Evolutionary conservation across 129 eudicot genomes (phyloP).

Genomic region (Helichrysum umbraculigerum): DNA sequence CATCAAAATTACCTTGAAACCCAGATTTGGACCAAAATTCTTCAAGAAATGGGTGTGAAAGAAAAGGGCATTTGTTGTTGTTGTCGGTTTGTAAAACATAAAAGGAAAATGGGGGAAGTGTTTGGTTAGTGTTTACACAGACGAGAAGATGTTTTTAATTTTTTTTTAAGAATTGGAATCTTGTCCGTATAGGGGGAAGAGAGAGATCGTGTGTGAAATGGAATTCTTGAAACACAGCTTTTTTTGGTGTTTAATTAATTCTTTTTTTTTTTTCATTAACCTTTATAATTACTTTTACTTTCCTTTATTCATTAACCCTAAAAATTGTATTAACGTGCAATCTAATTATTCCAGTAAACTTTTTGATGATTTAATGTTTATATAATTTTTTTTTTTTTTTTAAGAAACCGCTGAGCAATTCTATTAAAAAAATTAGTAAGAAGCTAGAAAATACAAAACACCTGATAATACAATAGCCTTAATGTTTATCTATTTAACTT

Average conservation of each 20-base stretch:
- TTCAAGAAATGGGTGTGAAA: conserved; percentile 1
- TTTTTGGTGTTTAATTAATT: neutral
- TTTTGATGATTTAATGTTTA: too few species aligned
- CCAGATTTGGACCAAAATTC: conserved; percentile 4
- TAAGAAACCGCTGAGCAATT: too few species aligned
- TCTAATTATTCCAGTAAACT: too few species aligned
- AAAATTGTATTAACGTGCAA: too few species aligned
- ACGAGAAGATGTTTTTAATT: conserved; percentile 12
- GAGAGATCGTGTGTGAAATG: conserved; percentile 35
- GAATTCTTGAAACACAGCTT: neutral
- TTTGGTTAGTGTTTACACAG: conserved; percentile 30
- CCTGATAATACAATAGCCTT: too few species aligned
- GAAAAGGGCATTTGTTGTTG: conserved; percentile 4
- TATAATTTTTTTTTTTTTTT: too few species aligned
- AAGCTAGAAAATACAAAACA: too few species aligned
- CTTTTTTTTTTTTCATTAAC: too few species aligned
- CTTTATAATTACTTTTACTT: too few species aligned
- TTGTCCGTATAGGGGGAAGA: neutral
- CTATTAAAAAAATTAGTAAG: too few species aligned
- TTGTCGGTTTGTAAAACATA: conserved; percentile 4
- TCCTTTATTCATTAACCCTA: too few species aligned
- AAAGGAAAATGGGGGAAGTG: conserved; percentile 10
- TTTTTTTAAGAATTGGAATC: conserved; percentile 25
- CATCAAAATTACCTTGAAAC: conserved; percentile 19
- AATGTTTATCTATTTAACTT: too few species aligned